Percentiles rank a stretch among this genome's conserved stretches.
Conservation (phyloP, 1,139 yeast genomes). For the Lodderomyces parapsilosis region DNA sequence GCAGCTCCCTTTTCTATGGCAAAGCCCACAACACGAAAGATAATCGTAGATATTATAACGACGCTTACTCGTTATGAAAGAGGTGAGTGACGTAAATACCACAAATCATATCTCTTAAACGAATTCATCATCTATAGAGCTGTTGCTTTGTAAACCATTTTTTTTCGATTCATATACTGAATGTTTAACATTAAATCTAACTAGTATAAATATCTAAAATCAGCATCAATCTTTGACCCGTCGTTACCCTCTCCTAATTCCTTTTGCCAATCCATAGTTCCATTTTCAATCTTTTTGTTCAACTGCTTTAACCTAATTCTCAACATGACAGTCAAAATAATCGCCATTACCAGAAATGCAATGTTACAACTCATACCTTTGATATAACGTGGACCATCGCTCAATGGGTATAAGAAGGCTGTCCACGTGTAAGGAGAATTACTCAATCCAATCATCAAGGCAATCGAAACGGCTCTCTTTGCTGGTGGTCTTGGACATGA, state of each 20-base stretch:
- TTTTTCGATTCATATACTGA: too few species aligned
- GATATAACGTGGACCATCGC: constrained; percentile 43
- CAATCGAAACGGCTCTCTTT: constrained; percentile 56
- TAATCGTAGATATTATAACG: too few species aligned
- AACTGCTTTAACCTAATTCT: constrained; percentile 36
- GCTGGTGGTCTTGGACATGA: constrained; percentile 52
- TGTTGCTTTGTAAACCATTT: too few species aligned
- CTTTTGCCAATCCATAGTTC: constrained; percentile 51
- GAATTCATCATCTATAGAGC: too few species aligned
- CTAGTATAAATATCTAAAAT: too few species aligned
- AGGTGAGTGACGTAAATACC: too few species aligned
- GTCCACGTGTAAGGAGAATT: constrained; percentile 57
- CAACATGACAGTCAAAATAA: constrained; percentile 37
- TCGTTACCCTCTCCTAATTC: constrained; percentile 51
- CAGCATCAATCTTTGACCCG: constrained; percentile 41
- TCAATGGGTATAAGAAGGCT: constrained; percentile 44
- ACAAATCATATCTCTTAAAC: too few species aligned
- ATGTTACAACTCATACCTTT: constrained; percentile 50
- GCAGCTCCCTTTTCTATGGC: too few species aligned
- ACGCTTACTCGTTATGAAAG: too few species aligned
- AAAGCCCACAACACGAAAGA: too few species aligned
- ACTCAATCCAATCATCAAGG: too few species aligned
- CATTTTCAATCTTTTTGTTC: constrained; percentile 43
- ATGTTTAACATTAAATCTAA: too few species aligned
- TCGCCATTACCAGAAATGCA: constrained; percentile 43